These are phyloP conservation scores for Aspergillus mulundensis DNA, from an alignment of 495 filamentous ascomycete genomes.

Conservation along the genomic window DNA sequence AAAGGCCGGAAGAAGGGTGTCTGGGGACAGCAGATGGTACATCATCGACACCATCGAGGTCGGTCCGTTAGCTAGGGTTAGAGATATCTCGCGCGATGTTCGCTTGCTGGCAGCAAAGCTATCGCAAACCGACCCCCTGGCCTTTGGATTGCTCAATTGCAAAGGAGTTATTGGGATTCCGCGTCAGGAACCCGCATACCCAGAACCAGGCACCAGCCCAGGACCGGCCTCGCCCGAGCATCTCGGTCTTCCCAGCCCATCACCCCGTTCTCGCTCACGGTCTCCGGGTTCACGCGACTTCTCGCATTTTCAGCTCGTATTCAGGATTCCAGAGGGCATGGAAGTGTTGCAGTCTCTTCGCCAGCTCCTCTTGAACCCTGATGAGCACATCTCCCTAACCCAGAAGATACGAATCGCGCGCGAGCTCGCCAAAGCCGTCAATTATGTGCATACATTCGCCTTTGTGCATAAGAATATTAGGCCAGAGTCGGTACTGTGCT, in stretches of 20 bases:
- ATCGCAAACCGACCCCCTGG: neutral
- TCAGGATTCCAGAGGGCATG: neutral
- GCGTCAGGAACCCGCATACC: neutral
- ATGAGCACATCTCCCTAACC: neutral
- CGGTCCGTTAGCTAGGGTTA: neutral
- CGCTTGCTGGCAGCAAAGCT: neutral
- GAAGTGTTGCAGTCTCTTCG: neutral
- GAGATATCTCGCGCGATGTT: neutral
- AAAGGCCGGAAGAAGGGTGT: neutral
- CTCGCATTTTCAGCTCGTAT: neutral
- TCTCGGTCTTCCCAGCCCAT: neutral
- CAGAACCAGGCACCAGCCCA: too few relatives aligned
- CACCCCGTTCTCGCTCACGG: neutral
- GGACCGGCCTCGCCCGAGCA: neutral
- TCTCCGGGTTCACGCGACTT: neutral
- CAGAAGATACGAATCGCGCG: slow-evolving; percentile 23
- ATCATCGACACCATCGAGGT: neutral
- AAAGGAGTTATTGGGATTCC: neutral
- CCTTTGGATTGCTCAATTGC: slow-evolving; percentile 2
- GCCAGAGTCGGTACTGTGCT: slow-evolving; percentile 38
- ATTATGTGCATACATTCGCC: slow-evolving; percentile 34
- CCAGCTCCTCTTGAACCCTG: neutral
- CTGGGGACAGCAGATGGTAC: neutral
- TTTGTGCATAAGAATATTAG: slow-evolving; percentile 48
- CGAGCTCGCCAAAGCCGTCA: slow-evolving; percentile 32